Evolutionary conservation across 108 stramenopile species (phyloP), one percentile per base, ranked within the genome.

Genomic region (Skeletonema marinoi): DNA sequence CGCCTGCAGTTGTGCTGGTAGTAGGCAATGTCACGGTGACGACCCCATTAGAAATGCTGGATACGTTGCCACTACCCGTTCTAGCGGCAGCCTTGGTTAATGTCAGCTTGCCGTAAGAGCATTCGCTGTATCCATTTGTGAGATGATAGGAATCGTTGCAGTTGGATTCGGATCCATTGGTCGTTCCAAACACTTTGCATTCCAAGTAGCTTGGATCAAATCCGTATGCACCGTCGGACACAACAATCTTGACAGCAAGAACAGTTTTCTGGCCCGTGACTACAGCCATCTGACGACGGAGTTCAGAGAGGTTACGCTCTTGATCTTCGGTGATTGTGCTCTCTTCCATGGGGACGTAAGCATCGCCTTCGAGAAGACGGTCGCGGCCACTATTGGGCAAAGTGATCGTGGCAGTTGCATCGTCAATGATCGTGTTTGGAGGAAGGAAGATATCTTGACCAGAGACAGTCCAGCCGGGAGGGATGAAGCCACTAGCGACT

Each of bases 151-250:
- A 1, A 63, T 86, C 85, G 13, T 31, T 62, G 32, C 64, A 38
- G 10, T 16, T 38, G 32, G 25, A 25, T 25, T 25, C 25, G 25
- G 30, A 33, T 35, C 64, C 66, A 17, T 36, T 48, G 21, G 11
- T 54, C 17, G 50, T 74, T 3, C 86, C 84, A 74, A 85, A 86
- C 25, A 85, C 42, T n/a, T 69, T 54, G 68, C 77, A 69, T 9
- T 32, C 14, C 9, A 85, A 54, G 6, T 14, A 38, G 31, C 32
- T 32, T 32, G 32, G 56, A 10, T 4, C 21, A 38, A 39, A 60
- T 33, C 8, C 38, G 35, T 71, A 71, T 36, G 59, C 33, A 50
- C 70, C 70, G 48, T 71, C 70, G 44, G 70, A 71, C 9, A 12
- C 25, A 60, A 71, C 30, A 25, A 71, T 30, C 31, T 48, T 46